phyloP scores from a whole-genome alignment of 805 yeast genomes.

The Kregervanrija pseudodelftensis region DNA sequence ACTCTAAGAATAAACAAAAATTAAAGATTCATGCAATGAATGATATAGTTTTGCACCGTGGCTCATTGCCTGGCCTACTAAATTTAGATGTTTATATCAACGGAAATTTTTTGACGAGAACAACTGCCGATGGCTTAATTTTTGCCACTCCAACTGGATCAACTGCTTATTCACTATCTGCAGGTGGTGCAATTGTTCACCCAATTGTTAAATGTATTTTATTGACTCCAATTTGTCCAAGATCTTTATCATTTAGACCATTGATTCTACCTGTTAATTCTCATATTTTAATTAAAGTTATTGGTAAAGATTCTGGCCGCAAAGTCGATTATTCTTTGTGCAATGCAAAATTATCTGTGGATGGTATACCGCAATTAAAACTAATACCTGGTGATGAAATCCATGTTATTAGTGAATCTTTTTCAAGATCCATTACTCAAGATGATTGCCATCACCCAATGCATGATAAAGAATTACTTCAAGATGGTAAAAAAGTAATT shows the following conservation, averaged over 20 bases:
- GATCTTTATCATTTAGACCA: slow-evolving; percentile 88
- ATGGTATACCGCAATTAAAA: slow-evolving; percentile 72
- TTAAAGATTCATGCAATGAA: slow-evolving; percentile 68
- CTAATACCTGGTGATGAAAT: slow-evolving; percentile 73
- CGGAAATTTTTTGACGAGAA: slow-evolving; percentile 76
- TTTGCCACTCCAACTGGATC: slow-evolving; percentile 92
- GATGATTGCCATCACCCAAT: neutral
- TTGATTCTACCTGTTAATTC: slow-evolving; percentile 73
- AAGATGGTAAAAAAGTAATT: slow-evolving; percentile 1
- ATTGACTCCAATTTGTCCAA: slow-evolving; percentile 86
- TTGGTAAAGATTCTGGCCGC: slow-evolving; percentile 33
- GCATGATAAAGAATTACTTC: neutral
- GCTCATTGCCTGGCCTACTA: slow-evolving; percentile 79
- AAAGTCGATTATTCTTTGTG: slow-evolving; percentile 18
- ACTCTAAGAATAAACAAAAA: slow-evolving; percentile 11
- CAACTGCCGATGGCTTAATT: slow-evolving; percentile 87
- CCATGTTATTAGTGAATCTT: slow-evolving; percentile 60
- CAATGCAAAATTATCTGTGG: slow-evolving; percentile 62
- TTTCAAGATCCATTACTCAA: slow-evolving; percentile 43
- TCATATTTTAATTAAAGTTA: slow-evolving; percentile 58
- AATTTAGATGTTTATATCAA: slow-evolving; percentile 80
- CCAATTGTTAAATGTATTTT: slow-evolving; percentile 80
- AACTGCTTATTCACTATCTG: slow-evolving; percentile 81
- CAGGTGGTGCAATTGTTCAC: slow-evolving; percentile 91
- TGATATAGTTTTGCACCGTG: slow-evolving; percentile 83